Evolutionary conservation across 2,329 filamentous ascomycete genomes (phyloP).

Genomic region (Amauroascus niger): DNA sequence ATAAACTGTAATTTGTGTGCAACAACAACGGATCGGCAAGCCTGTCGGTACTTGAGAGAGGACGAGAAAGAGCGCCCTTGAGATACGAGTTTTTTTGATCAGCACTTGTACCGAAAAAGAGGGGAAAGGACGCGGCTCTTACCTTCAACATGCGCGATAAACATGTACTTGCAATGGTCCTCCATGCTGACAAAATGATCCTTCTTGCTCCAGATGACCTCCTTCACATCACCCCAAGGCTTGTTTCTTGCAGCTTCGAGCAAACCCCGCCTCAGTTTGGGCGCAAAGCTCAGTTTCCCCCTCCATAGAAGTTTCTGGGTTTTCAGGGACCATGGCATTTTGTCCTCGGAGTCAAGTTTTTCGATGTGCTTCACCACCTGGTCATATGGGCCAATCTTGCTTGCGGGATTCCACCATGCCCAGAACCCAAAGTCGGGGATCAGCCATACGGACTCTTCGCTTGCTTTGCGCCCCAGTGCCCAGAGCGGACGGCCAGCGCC

Average conservation of each 20-base stretch:
- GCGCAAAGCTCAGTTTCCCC: constrained; percentile 37
- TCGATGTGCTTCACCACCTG: constrained; percentile 29
- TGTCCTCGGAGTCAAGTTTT: constrained; percentile 10
- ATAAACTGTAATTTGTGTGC: constrained; percentile 41
- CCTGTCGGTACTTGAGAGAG: constrained; percentile 43
- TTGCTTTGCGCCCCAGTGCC: constrained; percentile 34
- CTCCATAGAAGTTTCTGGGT: constrained; percentile 41
- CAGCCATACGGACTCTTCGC: constrained; percentile 39
- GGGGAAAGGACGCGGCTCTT: no score
- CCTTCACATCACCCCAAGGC: constrained; percentile 41
- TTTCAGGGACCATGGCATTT: constrained; percentile 32
- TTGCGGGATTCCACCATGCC: constrained; percentile 37
- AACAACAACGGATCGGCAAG: constrained; percentile 41
- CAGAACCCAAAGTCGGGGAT: constrained; percentile 47
- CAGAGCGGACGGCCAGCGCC: constrained; percentile 32
- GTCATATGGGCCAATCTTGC: constrained; percentile 30
- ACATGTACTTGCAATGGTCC: constrained; percentile 46
- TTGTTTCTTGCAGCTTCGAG: constrained; percentile 33
- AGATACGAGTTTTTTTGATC: background rate
- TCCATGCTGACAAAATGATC: constrained; percentile 41
- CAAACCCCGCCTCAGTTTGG: constrained; percentile 33
- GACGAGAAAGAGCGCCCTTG: constrained; percentile 40
- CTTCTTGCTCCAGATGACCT: constrained; percentile 33
- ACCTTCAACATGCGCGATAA: constrained; percentile 46
- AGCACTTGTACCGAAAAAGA: background rate